Conservation (phyloP, 306 rosid genomes). For the Pterocarpus macrocarpus region DNA sequence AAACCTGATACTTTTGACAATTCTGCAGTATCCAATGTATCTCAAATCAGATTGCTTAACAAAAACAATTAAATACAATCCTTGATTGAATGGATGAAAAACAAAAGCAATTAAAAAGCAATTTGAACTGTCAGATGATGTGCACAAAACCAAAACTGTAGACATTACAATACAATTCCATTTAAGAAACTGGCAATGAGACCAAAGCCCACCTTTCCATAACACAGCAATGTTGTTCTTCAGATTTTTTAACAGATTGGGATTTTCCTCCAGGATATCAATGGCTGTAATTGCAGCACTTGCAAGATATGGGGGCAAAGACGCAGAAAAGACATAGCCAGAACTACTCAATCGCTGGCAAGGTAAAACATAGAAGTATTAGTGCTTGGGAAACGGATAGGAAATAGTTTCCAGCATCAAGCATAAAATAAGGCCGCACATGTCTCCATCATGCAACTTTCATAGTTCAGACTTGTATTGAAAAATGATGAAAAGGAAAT, state of each 20-base stretch:
- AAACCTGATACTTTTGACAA: slow-evolving; percentile 71
- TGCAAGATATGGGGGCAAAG: slow-evolving; percentile 98
- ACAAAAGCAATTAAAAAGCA: slow-evolving; percentile 20
- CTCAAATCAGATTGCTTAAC: slow-evolving; percentile 34
- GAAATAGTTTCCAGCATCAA: slow-evolving; percentile 42
- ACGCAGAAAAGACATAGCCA: slow-evolving; percentile 97
- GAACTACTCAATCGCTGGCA: slow-evolving; percentile 96
- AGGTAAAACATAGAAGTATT: slow-evolving; percentile 44
- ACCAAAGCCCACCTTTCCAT: slow-evolving; percentile 74
- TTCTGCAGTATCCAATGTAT: slow-evolving; percentile 65
- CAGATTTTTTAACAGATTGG: slow-evolving; percentile 73
- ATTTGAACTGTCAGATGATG: background rate
- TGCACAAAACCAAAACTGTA: slow-evolving; percentile 28
- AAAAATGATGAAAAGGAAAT: slow-evolving; percentile 17
- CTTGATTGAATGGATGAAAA: slow-evolving; percentile 16
- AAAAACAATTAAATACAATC: background rate
- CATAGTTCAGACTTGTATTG: background rate
- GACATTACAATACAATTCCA: slow-evolving; percentile 28
- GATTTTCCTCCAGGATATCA: slow-evolving; percentile 87
- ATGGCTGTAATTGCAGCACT: slow-evolving; percentile 91
- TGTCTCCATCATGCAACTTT: slow-evolving; percentile 36
- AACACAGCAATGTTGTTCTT: slow-evolving; percentile 68
- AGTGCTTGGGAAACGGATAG: slow-evolving; percentile 39
- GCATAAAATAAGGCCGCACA: slow-evolving; percentile 19
- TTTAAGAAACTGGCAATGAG: slow-evolving; percentile 25